Evolutionary conservation across 164 flowering plant species (phyloP).

Genomic region (Paratinospora sagittata): DNA sequence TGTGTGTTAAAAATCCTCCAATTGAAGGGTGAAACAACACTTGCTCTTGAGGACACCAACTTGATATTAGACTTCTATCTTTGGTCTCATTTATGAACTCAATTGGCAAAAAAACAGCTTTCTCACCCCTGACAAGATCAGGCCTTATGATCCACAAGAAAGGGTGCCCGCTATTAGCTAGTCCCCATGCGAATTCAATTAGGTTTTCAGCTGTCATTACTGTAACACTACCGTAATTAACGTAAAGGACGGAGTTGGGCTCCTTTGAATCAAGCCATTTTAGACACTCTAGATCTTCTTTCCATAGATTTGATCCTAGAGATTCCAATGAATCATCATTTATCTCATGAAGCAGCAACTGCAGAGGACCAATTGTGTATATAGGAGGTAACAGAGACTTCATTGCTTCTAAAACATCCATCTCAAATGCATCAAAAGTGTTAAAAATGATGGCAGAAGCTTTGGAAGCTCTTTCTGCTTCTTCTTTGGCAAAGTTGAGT

Average conservation of each 20-base stretch:
- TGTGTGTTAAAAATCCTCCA: too few species aligned
- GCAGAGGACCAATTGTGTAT: neutral
- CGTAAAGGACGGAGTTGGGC: too few species aligned
- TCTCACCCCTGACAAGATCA: too few species aligned
- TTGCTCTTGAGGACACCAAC: too few species aligned
- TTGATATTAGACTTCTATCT: too few species aligned
- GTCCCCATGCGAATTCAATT: neutral
- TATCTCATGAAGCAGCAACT: neutral
- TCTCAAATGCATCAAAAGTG: neutral
- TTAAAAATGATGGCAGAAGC: neutral
- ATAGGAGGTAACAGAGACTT: neutral
- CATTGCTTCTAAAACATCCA: neutral
- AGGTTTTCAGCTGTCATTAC: neutral
- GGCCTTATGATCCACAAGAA: neutral
- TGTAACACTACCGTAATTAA: neutral
- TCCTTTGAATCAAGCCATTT: too few species aligned
- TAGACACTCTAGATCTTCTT: neutral
- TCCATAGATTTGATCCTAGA: neutral
- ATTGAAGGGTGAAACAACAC: too few species aligned
- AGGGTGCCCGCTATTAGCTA: neutral
- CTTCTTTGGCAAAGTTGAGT: neutral
- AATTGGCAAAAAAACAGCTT: too few species aligned
- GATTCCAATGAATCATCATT: too few species aligned
- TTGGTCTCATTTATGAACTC: too few species aligned
- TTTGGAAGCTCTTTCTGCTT: neutral